Evolutionary conservation across 768 basidiomycete species (phyloP).

Genomic region (Mycena alexandri): DNA sequence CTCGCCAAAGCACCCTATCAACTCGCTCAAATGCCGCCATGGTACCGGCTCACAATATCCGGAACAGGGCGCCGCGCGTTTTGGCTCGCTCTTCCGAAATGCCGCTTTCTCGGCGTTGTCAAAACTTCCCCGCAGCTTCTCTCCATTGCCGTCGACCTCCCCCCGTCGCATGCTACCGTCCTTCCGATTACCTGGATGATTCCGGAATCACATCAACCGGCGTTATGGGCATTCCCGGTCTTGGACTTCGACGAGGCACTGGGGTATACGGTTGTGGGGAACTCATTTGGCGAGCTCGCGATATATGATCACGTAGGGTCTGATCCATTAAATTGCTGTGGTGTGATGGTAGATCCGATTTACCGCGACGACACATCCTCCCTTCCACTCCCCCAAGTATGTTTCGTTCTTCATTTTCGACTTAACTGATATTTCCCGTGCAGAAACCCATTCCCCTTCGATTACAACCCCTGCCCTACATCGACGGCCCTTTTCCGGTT

Average conservation of each 20-base stretch:
- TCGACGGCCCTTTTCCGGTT: not conserved
- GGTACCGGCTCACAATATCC: not conserved
- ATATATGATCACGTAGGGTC: slow-evolving; percentile 10
- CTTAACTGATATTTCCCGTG: not conserved
- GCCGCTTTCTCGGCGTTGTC: accelerated
- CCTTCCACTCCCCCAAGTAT: not conserved
- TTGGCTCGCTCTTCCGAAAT: not conserved
- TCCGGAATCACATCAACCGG: not conserved
- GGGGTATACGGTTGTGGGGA: slow-evolving; percentile 25
- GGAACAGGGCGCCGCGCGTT: not conserved
- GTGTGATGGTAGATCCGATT: not conserved
- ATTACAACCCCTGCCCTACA: not conserved
- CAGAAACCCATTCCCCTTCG: not conserved
- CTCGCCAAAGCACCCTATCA: not conserved
- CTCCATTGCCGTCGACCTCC: not conserved
- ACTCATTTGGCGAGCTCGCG: slow-evolving; percentile 31
- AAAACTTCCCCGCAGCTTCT: not conserved
- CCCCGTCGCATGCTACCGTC: not conserved
- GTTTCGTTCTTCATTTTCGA: not conserved
- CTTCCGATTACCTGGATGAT: not conserved
- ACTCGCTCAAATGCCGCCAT: not conserved
- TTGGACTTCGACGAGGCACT: slow-evolving; percentile 29
- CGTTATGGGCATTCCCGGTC: slow-evolving; percentile 20
- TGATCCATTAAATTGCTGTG: not conserved
- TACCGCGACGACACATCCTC: no score